These are phyloP conservation scores for Penicillium sumatraense DNA, from an alignment of 2,329 filamentous ascomycete genomes.

Conservation along the genomic window DNA sequence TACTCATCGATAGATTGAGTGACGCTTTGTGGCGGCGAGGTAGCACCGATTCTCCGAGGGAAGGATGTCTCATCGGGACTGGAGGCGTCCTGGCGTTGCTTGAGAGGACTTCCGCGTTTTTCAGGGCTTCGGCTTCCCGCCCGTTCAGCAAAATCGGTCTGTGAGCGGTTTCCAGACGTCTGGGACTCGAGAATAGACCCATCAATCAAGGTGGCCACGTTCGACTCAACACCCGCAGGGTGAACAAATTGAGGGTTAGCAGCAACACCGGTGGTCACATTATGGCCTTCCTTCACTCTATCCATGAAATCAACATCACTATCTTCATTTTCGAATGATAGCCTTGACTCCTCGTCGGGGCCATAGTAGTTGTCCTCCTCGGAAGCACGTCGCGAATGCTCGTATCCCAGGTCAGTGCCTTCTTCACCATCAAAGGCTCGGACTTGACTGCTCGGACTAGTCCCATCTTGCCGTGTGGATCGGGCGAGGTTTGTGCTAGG, in stretches of 20 bases:
- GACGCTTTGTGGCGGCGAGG: conserved; percentile 61
- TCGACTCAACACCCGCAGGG: conserved; percentile 78
- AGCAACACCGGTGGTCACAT: conserved; percentile 70
- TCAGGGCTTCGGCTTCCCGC: conserved; percentile 35
- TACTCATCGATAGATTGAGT: conserved; percentile 51
- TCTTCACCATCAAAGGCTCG: conserved; percentile 43
- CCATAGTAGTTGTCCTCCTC: conserved; percentile 33
- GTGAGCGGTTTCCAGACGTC: conserved; percentile 56
- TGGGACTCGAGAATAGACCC: conserved; percentile 74
- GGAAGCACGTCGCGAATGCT: conserved; percentile 35
- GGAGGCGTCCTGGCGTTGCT: conserved; percentile 45
- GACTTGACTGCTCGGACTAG: conserved; percentile 58
- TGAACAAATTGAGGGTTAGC: conserved; percentile 79
- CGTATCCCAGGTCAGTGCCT: conserved; percentile 44
- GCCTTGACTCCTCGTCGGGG: conserved; percentile 59
- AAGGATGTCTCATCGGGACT: conserved; percentile 45
- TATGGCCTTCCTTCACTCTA: conserved; percentile 66
- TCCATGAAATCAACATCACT: conserved; percentile 62
- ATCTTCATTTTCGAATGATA: conserved; percentile 56
- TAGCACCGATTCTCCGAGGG: conserved; percentile 45
- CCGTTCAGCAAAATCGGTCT: conserved; percentile 47
- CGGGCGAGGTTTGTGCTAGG: conserved; percentile 62
- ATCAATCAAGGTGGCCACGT: conserved; percentile 86
- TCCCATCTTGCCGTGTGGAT: conserved; percentile 58
- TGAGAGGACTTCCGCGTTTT: conserved; percentile 51